These are phyloP conservation scores for Arachnomyces sp. DNA, from an alignment of 2,329 filamentous ascomycete genomes.

Conservation along the genomic window DNA sequence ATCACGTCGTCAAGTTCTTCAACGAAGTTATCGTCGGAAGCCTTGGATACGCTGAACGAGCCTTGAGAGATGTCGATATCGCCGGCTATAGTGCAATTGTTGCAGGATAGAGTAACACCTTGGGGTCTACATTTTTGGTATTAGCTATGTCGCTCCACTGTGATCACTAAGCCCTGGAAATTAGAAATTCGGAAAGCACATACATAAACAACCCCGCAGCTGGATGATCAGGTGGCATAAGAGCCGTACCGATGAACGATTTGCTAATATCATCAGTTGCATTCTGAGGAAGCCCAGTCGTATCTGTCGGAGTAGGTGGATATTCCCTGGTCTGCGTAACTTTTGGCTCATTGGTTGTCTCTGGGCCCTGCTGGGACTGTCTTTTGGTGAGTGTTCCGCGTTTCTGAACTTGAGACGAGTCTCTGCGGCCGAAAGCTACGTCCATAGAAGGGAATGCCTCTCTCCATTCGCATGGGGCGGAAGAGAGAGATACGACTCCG, in stretches of 20 bases:
- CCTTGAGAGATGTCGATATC: constrained; percentile 13
- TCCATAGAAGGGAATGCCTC: constrained; percentile 11
- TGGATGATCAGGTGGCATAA: constrained; percentile 8
- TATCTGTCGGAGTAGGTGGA: constrained; percentile 1
- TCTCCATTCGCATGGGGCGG: constrained; percentile 10
- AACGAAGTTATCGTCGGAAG: background rate
- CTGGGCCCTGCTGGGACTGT: constrained; percentile 2
- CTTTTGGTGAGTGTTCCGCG: constrained; percentile 8
- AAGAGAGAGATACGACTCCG: background rate
- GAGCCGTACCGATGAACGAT: constrained; percentile 4
- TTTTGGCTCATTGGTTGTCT: background rate
- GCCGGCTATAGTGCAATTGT: constrained; percentile 14
- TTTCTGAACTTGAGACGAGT: constrained; percentile 5
- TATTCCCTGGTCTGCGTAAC: background rate
- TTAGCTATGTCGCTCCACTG: constrained; percentile 1
- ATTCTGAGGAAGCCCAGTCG: constrained; percentile 1
- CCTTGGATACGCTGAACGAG: constrained; percentile 12
- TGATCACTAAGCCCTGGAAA: background rate
- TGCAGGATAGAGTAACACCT: constrained; percentile 14
- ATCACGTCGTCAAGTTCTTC: constrained; percentile 5
- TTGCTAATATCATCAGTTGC: constrained; percentile 1
- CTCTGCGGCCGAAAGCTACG: constrained; percentile 13
- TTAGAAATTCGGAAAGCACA: background rate
- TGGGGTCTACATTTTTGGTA: constrained; percentile 9
- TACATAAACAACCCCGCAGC: constrained; percentile 5